phyloP scores from a whole-genome alignment of 371 early-diverging fungal genomes.

The Lichtheimia hyalospora region DNA sequence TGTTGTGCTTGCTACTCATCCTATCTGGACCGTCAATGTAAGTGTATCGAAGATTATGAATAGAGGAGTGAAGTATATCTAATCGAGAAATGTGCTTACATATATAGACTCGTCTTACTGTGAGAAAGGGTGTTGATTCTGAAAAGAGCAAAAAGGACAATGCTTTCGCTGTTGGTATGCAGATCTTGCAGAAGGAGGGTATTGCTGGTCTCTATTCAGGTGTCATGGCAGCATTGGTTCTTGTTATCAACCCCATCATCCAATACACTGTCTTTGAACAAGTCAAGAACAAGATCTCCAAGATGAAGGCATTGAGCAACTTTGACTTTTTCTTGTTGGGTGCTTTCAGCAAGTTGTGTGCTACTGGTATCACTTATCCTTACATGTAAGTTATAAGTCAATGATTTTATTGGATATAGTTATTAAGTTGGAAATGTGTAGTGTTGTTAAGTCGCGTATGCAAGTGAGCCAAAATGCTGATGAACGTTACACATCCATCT shows the following conservation, averaged over 20 bases:
- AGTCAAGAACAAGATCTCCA: constrained; percentile 68
- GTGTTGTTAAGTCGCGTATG: constrained; percentile 95
- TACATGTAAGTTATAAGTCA: constrained; percentile 72
- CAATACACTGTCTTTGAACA: constrained; percentile 97
- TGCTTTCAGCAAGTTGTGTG: constrained; percentile 91
- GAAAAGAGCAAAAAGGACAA: constrained; percentile 34
- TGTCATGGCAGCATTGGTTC: constrained; percentile 87
- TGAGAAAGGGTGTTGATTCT: constrained; percentile 55
- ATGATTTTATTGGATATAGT: background rate
- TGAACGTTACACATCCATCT: constrained; percentile 76
- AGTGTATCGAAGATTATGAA: constrained; percentile 14
- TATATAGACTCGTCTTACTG: constrained; percentile 65
- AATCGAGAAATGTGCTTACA: background rate
- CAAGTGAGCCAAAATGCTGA: constrained; percentile 84
- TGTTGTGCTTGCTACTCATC: constrained; percentile 90
- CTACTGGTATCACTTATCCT: constrained; percentile 95
- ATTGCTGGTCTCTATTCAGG: constrained; percentile 86
- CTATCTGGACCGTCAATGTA: constrained; percentile 97
- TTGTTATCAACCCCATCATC: constrained; percentile 97
- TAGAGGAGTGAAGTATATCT: background rate
- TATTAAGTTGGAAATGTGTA: constrained; percentile 10
- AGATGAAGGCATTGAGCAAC: constrained; percentile 62
- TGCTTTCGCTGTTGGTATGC: constrained; percentile 51
- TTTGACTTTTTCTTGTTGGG: constrained; percentile 95
- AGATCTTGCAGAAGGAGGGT: constrained; percentile 89